These are phyloP conservation scores for Onygenales sp. DNA, from an alignment of 2,329 filamentous ascomycete species.

Conservation along the genomic window DNA sequence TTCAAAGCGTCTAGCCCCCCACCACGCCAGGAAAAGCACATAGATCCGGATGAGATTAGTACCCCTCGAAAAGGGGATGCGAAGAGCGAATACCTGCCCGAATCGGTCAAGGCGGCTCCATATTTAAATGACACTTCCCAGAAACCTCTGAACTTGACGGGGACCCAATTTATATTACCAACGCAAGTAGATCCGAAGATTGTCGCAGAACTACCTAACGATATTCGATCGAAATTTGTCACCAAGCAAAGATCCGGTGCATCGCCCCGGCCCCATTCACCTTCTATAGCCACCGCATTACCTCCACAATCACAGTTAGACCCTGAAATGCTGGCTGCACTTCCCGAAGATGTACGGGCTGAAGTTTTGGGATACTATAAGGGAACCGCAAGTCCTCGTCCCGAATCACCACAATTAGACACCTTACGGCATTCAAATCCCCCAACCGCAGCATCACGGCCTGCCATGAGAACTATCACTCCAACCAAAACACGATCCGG, in stretches of 20 bases:
- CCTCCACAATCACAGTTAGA: conserved; percentile 71
- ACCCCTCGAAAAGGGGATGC: conserved; percentile 30
- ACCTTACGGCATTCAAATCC: conserved; percentile 39
- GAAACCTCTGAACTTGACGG: conserved; percentile 65
- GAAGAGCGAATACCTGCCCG: conserved; percentile 13
- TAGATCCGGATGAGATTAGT: conserved; percentile 42
- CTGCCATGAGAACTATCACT: conserved; percentile 41
- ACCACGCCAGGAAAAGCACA: conserved; percentile 13
- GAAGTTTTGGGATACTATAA: conserved; percentile 70
- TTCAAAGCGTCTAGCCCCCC: conserved; percentile 46
- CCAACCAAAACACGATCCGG: conserved; percentile 52
- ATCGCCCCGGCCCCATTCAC: conserved; percentile 23
- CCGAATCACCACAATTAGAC: conserved; percentile 31
- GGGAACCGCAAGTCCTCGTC: conserved; percentile 16
- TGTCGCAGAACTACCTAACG: conserved; percentile 69
- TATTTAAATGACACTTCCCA: conserved; percentile 32
- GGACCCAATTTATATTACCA: conserved; percentile 89
- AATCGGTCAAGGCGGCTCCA: conserved; percentile 21
- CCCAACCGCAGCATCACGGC: conserved; percentile 24
- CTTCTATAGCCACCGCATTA: conserved; percentile 30
- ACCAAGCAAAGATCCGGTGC: conserved; percentile 40
- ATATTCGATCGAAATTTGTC: conserved; percentile 70
- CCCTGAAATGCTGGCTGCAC: conserved; percentile 67
- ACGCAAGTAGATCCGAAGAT: conserved; percentile 70
- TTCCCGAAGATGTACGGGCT: conserved; percentile 76